Conservation (phyloP, 2,329 filamentous ascomycete species). For the Penicillium sp. region DNA sequence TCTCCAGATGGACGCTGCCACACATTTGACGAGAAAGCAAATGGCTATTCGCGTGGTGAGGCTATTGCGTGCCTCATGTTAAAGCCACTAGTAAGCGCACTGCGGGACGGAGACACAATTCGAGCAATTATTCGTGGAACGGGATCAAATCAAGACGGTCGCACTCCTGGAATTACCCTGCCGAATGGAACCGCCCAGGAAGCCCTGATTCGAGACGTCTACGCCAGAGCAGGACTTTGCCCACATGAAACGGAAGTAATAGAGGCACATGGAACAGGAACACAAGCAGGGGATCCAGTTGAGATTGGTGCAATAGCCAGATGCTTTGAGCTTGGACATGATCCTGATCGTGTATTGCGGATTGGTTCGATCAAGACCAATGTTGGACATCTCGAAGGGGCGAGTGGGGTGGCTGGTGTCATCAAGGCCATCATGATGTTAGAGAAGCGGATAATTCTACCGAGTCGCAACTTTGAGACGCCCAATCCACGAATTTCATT, state of each 20-base stretch:
- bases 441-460: slow-evolving; percentile 43
- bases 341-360: not conserved
- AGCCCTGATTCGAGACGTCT: slow-evolving; percentile 18
- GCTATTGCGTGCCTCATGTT: slow-evolving; percentile 48
- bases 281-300: slow-evolving; percentile 36
- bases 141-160: slow-evolving; percentile 52
- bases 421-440: slow-evolving; percentile 37
- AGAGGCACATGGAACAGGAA: slow-evolving; percentile 38
- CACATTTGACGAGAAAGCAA: slow-evolving; percentile 45
- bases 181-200: slow-evolving; percentile 44
- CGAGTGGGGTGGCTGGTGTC: slow-evolving; percentile 52
- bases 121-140: slow-evolving; percentile 49
- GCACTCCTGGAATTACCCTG: slow-evolving; percentile 49
- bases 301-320: slow-evolving; percentile 32
- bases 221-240: slow-evolving; percentile 23
- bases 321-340: slow-evolving; percentile 22
- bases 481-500: slow-evolving; percentile 13
- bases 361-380: slow-evolving; percentile 18
- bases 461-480: slow-evolving; percentile 45
- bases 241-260: slow-evolving; percentile 28
- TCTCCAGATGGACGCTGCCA: slow-evolving; percentile 36
- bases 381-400: slow-evolving; percentile 55
- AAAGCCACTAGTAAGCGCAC: slow-evolving; percentile 48
- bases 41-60: slow-evolving; percentile 55
- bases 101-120: slow-evolving; percentile 49